Evolutionary conservation across 768 basidiomycete species (phyloP).

Genomic region (Lactarius tabidus): DNA sequence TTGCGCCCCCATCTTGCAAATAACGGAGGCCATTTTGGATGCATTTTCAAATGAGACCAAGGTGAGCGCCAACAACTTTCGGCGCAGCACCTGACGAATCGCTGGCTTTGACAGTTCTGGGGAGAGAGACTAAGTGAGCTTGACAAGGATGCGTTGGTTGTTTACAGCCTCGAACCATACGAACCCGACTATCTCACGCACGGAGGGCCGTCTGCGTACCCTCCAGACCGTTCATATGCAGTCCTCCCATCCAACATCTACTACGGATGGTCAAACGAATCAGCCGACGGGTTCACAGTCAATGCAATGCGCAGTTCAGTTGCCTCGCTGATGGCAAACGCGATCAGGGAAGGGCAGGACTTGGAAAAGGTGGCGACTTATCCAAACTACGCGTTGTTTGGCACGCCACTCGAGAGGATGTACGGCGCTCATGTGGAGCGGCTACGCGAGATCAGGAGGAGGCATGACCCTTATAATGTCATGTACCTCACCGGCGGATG

Average conservation of each 20-base stretch:
- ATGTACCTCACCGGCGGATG: constrained; percentile 14
- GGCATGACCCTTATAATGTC: constrained; percentile 3
- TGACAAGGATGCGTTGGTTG: background rate
- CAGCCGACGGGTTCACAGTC: background rate
- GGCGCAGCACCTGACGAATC: background rate
- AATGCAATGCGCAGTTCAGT: constrained; percentile 3
- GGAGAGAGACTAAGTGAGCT: background rate
- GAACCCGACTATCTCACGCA: constrained; percentile 10
- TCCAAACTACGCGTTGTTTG: constrained; percentile 8
- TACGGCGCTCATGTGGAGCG: constrained; percentile 3
- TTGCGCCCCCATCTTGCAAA: background rate
- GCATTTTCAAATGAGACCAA: constrained; percentile 13
- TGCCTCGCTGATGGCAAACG: background rate
- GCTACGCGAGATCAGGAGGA: constrained; percentile 9
- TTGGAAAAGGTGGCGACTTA: background rate
- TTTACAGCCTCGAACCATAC: constrained; percentile 4
- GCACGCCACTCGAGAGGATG: constrained; percentile 2
- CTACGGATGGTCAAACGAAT: background rate
- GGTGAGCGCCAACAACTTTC: background rate
- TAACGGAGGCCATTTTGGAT: background rate
- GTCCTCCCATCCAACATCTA: background rate
- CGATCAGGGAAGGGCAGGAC: constrained; percentile 5
- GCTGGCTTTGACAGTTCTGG: background rate
- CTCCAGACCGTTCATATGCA: constrained; percentile 3
- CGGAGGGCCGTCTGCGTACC: constrained; percentile 8